phyloP scores from a whole-genome alignment of 164 flowering plant species.

The Aristolochia californica region DNA sequence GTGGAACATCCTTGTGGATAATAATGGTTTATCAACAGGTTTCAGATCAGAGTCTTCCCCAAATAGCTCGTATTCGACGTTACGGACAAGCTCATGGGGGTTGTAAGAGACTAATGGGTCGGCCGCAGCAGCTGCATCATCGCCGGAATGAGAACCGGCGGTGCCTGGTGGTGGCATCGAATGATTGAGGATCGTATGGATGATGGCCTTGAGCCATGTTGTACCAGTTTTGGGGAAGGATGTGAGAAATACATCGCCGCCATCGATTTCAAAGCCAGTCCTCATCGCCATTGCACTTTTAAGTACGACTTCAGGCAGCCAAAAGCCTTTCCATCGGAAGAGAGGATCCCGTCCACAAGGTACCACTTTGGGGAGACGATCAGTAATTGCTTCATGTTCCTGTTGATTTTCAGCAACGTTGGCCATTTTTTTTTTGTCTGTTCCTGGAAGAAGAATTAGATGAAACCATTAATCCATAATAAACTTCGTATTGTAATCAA shows the following conservation, averaged over 20 bases:
- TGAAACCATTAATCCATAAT: no score
- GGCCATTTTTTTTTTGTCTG: no score
- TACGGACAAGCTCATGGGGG: background rate
- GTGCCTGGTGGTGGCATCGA: background rate
- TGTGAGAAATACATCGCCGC: background rate
- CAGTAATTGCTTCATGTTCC: no score
- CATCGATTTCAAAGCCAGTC: background rate
- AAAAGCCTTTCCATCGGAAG: background rate
- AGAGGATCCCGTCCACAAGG: no score
- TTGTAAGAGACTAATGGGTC: background rate
- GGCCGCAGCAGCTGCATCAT: no score
- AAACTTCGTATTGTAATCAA: no score
- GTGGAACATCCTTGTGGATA: background rate
- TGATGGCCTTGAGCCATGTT: background rate
- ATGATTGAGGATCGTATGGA: background rate
- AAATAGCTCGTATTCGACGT: background rate
- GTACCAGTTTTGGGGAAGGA: background rate
- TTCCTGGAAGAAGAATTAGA: no score
- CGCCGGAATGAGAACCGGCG: no score
- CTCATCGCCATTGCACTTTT: background rate
- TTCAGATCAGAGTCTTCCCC: background rate
- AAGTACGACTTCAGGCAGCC: background rate
- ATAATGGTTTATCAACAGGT: background rate
- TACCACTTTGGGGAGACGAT: no score
- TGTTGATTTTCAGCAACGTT: no score